These are phyloP conservation scores for Ceratobasidium sp. DNA, from an alignment of 1,284 basidiomycete species.

Conservation along the genomic window DNA sequence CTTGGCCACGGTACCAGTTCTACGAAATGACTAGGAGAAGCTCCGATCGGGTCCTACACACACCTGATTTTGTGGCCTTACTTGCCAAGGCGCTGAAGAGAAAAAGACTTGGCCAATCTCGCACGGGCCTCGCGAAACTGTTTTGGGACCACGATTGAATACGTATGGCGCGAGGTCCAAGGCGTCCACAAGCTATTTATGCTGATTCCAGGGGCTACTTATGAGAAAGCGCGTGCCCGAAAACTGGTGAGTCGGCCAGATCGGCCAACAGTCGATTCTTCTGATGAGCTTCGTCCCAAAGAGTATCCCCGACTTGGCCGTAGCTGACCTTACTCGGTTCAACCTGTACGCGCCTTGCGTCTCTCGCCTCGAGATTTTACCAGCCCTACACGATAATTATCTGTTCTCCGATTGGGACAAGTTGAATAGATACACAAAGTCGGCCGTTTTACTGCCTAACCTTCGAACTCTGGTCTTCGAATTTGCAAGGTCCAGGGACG, in stretches of 20 bases:
- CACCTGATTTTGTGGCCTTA: background rate
- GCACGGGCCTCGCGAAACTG: background rate
- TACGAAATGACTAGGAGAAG: background rate
- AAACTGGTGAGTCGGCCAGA: background rate
- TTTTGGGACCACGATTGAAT: background rate
- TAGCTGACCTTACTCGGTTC: background rate
- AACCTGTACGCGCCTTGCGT: background rate
- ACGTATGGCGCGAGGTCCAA: background rate
- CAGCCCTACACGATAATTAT: background rate
- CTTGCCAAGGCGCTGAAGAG: background rate
- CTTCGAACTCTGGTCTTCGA: background rate
- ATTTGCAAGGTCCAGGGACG: background rate
- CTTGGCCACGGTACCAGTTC: too few relatives aligned
- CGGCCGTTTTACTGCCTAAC: background rate
- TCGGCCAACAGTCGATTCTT: background rate
- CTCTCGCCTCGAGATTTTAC: background rate
- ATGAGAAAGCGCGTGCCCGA: background rate
- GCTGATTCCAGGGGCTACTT: background rate
- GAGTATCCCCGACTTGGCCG: background rate
- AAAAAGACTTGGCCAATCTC: background rate
- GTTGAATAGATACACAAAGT: background rate
- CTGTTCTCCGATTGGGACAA: conserved; percentile 1
- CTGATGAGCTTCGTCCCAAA: background rate
- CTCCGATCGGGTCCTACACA: background rate
- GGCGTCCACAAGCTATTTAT: conserved; percentile 2